Conservation (phyloP, 73 alveolate genomes). For the Stentor roeselii region DNA sequence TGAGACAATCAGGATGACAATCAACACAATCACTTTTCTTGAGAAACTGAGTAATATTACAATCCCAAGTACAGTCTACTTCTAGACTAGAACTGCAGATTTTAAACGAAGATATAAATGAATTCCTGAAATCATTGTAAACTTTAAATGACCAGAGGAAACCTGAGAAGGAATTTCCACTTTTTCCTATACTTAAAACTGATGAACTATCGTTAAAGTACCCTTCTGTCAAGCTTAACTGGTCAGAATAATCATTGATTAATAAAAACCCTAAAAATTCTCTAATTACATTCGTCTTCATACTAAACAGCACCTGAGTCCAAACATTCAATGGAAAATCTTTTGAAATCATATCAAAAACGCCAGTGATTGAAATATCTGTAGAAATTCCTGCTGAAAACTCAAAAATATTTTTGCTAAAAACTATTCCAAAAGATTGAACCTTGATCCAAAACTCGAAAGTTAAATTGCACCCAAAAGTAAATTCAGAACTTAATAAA, state of each 20-base stretch:
- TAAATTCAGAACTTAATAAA: background rate
- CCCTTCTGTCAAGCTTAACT: too few relatives aligned
- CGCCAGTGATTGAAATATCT: background rate
- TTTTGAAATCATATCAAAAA: too few relatives aligned
- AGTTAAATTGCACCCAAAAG: background rate
- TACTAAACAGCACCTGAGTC: too few relatives aligned
- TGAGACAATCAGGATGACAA: background rate
- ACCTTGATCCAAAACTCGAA: background rate
- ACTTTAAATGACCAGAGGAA: background rate
- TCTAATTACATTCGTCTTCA: too few relatives aligned
- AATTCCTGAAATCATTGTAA: too few relatives aligned
- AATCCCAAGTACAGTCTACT: background rate
- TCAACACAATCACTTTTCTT: background rate
- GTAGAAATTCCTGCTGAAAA: background rate
- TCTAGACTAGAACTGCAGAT: background rate
- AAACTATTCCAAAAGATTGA: background rate
- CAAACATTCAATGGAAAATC: background rate
- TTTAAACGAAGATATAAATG: too few relatives aligned
- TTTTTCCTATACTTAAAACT: background rate
- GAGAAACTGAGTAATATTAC: background rate
- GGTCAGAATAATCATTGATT: too few relatives aligned
- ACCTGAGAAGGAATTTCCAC: background rate
- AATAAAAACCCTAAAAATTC: too few relatives aligned
- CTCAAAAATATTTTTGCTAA: too few relatives aligned
- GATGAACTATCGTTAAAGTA: background rate